Evolutionary conservation across 2,329 filamentous ascomycete genomes (phyloP).

Genomic region (Fusarium euwallaceae): DNA sequence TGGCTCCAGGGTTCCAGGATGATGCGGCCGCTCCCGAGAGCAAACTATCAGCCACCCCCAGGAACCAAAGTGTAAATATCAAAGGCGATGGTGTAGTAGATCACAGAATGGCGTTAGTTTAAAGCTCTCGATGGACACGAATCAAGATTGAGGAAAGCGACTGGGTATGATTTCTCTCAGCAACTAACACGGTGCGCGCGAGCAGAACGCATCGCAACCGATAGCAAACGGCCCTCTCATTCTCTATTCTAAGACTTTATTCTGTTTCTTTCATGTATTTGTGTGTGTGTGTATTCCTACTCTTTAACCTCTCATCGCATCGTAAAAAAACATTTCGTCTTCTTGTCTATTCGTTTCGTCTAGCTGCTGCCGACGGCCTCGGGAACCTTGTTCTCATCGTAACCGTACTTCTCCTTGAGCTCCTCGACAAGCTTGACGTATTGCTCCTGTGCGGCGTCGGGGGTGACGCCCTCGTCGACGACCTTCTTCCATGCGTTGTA

Average conservation of each 20-base stretch:
- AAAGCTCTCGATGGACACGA: not conserved
- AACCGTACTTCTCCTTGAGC: conserved; percentile 78
- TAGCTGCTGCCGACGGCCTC: conserved; percentile 63
- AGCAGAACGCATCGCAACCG: conserved; percentile 10
- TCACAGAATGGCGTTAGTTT: not conserved
- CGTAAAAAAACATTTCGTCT: not conserved
- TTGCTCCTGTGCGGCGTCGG: conserved; percentile 78
- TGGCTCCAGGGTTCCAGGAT: conserved; percentile 16
- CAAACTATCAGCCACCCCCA: not conserved
- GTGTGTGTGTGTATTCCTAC: conserved; percentile 12
- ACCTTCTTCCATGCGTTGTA: conserved; percentile 81
- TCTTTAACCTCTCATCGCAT: conserved; percentile 33
- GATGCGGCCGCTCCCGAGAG: not conserved
- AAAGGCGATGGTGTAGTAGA: not conserved
- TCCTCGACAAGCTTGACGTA: conserved; percentile 81
- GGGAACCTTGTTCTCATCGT: conserved; percentile 73
- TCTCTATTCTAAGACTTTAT: conserved; percentile 24
- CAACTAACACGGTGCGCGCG: conserved; percentile 25
- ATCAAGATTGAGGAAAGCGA: conserved; percentile 23
- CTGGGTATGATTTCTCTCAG: conserved; percentile 39
- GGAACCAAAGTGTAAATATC: conserved; percentile 1
- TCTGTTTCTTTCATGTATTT: conserved; percentile 12
- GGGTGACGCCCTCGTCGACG: conserved; percentile 72
- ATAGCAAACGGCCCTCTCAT: conserved; percentile 12
- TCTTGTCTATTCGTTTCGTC: not conserved